phyloP scores from a whole-genome alignment of 2,329 filamentous ascomycete species.

The Paramyrothecium roridum region DNA sequence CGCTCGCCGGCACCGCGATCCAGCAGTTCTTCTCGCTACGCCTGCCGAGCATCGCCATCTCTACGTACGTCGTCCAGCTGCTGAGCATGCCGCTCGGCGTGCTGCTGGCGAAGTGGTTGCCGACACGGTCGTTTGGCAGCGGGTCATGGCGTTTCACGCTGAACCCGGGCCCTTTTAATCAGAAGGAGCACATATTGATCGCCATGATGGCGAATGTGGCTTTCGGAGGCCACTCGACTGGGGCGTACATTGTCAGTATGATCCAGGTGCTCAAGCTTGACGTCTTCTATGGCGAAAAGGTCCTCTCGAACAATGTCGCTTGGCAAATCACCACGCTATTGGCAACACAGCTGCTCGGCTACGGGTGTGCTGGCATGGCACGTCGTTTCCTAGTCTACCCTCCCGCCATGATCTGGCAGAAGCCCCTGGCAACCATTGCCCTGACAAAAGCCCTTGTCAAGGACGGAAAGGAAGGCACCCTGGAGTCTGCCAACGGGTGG shows the following conservation, averaged over 20 bases:
- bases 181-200: conserved; percentile 53
- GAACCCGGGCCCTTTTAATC: conserved; percentile 48
- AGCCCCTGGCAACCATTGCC: conserved; percentile 41
- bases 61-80: conserved; percentile 36
- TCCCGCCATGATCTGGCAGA: conserved; percentile 47
- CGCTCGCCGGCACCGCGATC: conserved; percentile 17
- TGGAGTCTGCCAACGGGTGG: conserved; percentile 17
- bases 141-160: conserved; percentile 22
- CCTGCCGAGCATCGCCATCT: conserved; percentile 35
- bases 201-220: conserved; percentile 55
- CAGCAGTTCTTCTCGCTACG: conserved; percentile 38
- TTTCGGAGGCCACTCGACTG: conserved; percentile 22
- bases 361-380: conserved; percentile 45
- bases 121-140: conserved; percentile 4
- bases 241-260: conserved; percentile 41
- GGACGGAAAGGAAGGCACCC: conserved; percentile 10
- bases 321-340: conserved; percentile 45
- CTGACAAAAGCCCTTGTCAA: conserved; percentile 26
- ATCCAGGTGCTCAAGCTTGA: conserved; percentile 43
- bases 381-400: conserved; percentile 47
- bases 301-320: conserved; percentile 25
- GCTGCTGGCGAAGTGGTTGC: conserved; percentile 22
- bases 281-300: conserved; percentile 40
- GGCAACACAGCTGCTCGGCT: conserved; percentile 48
- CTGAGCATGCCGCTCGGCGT: conserved; percentile 34